Percentiles rank a stretch among this genome's conserved stretches.
Evolutionary conservation across 768 basidiomycete genomes (phyloP).

Genomic region (Collybia sp.): DNA sequence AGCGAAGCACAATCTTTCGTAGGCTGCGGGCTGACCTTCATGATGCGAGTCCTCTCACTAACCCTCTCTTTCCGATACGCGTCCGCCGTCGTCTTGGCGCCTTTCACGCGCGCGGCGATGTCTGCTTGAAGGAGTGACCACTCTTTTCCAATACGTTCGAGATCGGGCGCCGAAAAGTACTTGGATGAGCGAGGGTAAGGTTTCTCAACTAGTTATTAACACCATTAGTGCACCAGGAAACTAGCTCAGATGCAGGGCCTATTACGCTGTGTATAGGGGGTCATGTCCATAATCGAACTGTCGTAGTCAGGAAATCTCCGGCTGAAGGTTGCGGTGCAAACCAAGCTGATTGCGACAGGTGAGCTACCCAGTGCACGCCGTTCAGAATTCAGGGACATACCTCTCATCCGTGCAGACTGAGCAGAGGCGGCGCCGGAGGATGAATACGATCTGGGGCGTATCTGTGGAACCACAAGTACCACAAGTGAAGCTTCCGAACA

Average conservation of each 20-base stretch:
- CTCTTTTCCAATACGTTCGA: too few species aligned
- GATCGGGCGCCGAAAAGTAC: too few species aligned
- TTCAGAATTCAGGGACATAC: slow-evolving; percentile 12
- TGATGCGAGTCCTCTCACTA: slow-evolving; percentile 5
- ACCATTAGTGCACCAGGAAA: too few species aligned
- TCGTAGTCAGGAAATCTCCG: slow-evolving; percentile 22
- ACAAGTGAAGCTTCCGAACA: slow-evolving; percentile 13
- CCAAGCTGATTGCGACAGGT: slow-evolving; percentile 16
- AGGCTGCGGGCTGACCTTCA: not conserved
- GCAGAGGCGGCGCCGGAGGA: slow-evolving; percentile 19
- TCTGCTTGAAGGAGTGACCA: too few species aligned
- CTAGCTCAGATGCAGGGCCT: not conserved
- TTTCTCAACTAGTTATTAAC: too few species aligned
- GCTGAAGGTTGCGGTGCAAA: slow-evolving; percentile 17
- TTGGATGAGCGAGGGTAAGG: too few species aligned
- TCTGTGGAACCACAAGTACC: slow-evolving; percentile 10
- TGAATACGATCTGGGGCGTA: slow-evolving; percentile 18
- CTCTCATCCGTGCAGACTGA: slow-evolving; percentile 18
- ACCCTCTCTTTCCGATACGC: not conserved
- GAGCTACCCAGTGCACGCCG: not conserved
- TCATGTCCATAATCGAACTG: slow-evolving; percentile 17
- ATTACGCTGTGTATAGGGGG: slow-evolving; percentile 26
- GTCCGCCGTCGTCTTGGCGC: too few species aligned
- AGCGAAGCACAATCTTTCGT: not conserved
- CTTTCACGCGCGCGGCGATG: too few species aligned